phyloP scores from a whole-genome alignment of 2,329 filamentous ascomycete genomes.

The Aspergillus ochraceus region DNA sequence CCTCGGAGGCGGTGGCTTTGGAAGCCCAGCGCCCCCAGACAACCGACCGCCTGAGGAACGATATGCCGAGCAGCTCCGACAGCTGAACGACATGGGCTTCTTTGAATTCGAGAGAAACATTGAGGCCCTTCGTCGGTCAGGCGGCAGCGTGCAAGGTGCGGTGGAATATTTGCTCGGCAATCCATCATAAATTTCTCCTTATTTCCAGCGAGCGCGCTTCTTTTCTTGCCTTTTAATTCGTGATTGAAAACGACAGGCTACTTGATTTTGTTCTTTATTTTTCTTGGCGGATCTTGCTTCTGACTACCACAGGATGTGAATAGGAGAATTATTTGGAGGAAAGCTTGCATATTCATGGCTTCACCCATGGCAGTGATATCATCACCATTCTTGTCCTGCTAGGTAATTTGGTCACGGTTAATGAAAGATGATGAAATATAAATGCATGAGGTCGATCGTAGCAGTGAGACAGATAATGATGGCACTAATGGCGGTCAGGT shows the following conservation, averaged over 20 bases:
- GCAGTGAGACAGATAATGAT: neutral
- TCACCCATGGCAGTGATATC: neutral
- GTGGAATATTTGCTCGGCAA: slow-evolving; percentile 43
- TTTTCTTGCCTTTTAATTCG: neutral
- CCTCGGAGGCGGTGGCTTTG: slow-evolving; percentile 51
- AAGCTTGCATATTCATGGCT: neutral
- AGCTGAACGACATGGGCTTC: slow-evolving; percentile 99
- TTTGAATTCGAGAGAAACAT: slow-evolving; percentile 95
- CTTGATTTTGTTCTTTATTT: neutral
- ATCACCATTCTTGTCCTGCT: neutral
- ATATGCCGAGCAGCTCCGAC: slow-evolving; percentile 84
- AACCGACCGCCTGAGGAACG: slow-evolving; percentile 89
- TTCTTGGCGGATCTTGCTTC: neutral
- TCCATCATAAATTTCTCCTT: slow-evolving; percentile 23
- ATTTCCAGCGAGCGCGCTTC: neutral
- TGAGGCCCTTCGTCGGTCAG: slow-evolving; percentile 79
- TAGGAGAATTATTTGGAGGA: neutral
- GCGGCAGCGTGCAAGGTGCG: slow-evolving; percentile 88
- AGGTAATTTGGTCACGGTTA: neutral
- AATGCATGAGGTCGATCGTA: neutral
- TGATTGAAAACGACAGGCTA: neutral
- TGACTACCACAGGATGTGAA: neutral
- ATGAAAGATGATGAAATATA: neutral
- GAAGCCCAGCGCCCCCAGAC: slow-evolving; percentile 63
- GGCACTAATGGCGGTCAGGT: neutral